Evolutionary conservation across 1,284 basidiomycete genomes (phyloP).

Genomic region (Papiliotrema laurentii): DNA sequence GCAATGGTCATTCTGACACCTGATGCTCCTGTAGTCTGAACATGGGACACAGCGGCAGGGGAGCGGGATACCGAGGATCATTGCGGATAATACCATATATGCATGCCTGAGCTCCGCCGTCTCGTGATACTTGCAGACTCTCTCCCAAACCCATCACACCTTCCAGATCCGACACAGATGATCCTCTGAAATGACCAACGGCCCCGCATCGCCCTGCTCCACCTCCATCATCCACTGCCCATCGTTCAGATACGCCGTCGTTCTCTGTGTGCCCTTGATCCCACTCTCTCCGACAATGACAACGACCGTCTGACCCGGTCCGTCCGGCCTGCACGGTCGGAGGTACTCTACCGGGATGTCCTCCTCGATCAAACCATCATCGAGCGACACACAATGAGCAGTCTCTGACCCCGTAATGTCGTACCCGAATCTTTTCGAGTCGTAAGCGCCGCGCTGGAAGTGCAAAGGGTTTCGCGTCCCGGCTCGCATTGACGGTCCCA

Average conservation of each 20-base stretch:
- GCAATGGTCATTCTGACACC: no score
- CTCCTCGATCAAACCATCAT: conserved; percentile 17
- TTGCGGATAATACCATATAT: no score
- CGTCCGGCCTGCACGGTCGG: conserved; percentile 28
- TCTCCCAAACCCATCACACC: no score
- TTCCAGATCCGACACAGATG: conserved; percentile 41
- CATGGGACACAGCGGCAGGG: no score
- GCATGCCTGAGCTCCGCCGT: no score
- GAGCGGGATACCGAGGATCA: no score
- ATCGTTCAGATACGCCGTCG: conserved; percentile 22
- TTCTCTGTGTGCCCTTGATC: conserved; percentile 33
- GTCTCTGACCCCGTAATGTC: conserved; percentile 19
- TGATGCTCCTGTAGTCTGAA: no score
- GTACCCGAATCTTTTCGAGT: conserved; percentile 34
- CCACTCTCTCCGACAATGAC: conserved; percentile 24
- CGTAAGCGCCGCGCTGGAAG: conserved; percentile 37
- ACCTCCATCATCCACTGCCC: conserved; percentile 44
- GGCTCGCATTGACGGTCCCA: conserved; percentile 28
- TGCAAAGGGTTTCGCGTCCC: conserved; percentile 37
- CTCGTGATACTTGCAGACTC: no score
- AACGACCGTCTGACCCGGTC: conserved; percentile 35
- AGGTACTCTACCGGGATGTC: conserved; percentile 42
- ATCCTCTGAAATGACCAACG: conserved; percentile 30
- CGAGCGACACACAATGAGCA: conserved; percentile 24
- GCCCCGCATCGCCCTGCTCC: conserved; percentile 25